phyloP scores from a whole-genome alignment of 495 filamentous ascomycete species.

The Stereocaulon alpinum region DNA sequence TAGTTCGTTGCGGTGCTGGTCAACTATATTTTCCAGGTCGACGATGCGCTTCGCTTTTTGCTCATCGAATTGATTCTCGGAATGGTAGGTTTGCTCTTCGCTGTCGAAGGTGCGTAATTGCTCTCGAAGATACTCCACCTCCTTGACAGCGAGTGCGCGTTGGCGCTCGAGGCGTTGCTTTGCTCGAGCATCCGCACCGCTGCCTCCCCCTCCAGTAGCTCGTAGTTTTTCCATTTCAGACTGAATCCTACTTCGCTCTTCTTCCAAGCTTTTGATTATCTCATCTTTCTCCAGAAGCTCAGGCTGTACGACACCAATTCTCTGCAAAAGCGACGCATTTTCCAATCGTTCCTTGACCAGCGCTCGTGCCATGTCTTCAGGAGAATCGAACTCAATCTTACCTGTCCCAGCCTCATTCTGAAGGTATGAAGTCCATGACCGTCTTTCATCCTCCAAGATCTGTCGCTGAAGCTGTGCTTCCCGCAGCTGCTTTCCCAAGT shows the following conservation, averaged over 20 bases:
- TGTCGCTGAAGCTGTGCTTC: constrained; percentile 75
- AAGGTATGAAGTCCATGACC: constrained; percentile 79
- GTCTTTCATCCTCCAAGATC: constrained; percentile 75
- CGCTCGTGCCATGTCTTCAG: constrained; percentile 77
- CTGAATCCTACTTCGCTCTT: constrained; percentile 48
- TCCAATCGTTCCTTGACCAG: constrained; percentile 73
- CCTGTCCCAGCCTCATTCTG: constrained; percentile 46
- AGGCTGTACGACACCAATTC: constrained; percentile 64
- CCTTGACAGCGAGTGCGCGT: constrained; percentile 72
- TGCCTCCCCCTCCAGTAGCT: constrained; percentile 30
- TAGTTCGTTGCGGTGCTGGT: constrained; percentile 79
- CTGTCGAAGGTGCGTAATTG: constrained; percentile 86
- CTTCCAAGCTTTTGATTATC: constrained; percentile 59
- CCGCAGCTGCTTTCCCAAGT: constrained; percentile 60
- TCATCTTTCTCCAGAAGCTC: constrained; percentile 74
- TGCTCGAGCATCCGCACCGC: constrained; percentile 38
- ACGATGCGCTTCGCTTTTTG: constrained; percentile 65
- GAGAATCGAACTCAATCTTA: constrained; percentile 68
- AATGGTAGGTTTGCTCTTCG: constrained; percentile 77
- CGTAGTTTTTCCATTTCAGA: constrained; percentile 63
- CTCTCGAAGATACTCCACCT: constrained; percentile 85
- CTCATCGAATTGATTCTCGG: constrained; percentile 60
- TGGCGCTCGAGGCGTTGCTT: constrained; percentile 76
- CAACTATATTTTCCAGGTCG: constrained; percentile 74
- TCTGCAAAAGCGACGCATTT: constrained; percentile 64